Conservation (phyloP, 768 basidiomycete species). For the Phylloporus arenicola region DNA sequence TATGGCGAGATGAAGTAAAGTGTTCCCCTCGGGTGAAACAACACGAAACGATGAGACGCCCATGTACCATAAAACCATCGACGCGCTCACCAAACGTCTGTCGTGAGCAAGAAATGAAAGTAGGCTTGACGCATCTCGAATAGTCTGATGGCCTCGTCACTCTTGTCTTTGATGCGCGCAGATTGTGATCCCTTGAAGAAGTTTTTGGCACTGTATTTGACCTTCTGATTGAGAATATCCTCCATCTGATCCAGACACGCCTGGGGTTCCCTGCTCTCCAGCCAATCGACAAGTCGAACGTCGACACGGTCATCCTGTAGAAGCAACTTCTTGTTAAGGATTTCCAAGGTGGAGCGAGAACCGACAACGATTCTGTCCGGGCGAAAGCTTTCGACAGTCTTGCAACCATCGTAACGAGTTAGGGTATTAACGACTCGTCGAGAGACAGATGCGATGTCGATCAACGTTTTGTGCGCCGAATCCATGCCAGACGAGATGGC, state of each 20-base stretch:
- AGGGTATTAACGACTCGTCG: not conserved
- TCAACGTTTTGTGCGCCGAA: not conserved
- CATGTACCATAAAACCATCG: not conserved
- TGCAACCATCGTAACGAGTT: not conserved
- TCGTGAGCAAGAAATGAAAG: constrained; percentile 12
- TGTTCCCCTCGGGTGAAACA: too few relatives aligned
- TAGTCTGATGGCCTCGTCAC: constrained; percentile 1
- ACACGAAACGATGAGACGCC: not conserved
- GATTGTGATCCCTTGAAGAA: not conserved
- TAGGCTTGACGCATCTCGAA: constrained; percentile 1
- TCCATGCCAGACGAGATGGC: not conserved
- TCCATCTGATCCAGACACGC: constrained; percentile 9
- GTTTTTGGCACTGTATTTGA: not conserved
- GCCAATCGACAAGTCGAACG: constrained; percentile 8
- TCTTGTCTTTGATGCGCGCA: not conserved
- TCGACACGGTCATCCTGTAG: not conserved
- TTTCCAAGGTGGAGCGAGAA: constrained; percentile 3
- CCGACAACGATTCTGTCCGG: constrained; percentile 6
- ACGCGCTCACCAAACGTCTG: constrained; percentile 10
- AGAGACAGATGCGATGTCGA: constrained; percentile 5
- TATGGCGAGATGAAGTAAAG: too few relatives aligned
- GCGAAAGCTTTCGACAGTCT: constrained; percentile 1
- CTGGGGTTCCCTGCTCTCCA: constrained; percentile 1
- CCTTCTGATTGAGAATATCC: not conserved
- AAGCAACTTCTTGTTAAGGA: not conserved